phyloP scores from a whole-genome alignment of 495 filamentous ascomycete genomes.

The Penicillium arizonense region DNA sequence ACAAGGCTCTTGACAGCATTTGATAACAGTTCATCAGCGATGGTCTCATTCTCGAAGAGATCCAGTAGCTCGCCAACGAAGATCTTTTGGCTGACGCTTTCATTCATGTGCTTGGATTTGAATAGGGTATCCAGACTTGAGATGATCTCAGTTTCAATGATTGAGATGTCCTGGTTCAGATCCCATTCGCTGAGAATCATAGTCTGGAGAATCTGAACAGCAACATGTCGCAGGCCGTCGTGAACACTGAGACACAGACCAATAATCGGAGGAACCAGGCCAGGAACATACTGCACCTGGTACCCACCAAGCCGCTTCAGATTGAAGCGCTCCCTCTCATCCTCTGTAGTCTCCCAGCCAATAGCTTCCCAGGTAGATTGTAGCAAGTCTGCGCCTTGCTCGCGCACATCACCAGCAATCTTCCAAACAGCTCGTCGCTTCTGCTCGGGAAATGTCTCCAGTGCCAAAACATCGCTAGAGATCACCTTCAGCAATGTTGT shows the following conservation, averaged over 20 bases:
- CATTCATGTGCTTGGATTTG: conserved; percentile 81
- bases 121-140: conserved; percentile 91
- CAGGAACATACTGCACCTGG: conserved; percentile 97
- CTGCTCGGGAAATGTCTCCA: conserved; percentile 97
- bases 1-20: conserved; percentile 75
- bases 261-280: conserved; percentile 85
- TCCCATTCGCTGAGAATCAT: conserved; percentile 99
- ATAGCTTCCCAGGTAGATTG: conserved; percentile 90
- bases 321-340: conserved; percentile 71
- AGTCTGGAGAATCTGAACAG: conserved; percentile 88
- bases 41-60: conserved; percentile 71
- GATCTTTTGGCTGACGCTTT: conserved; percentile 86
- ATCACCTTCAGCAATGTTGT: conserved; percentile 85
- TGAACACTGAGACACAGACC: conserved; percentile 95
- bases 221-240: conserved; percentile 82
- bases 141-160: conserved; percentile 95
- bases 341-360: conserved; percentile 86
- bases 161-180: conserved; percentile 85
- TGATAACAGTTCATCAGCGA: conserved; percentile 71
- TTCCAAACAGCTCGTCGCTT: conserved; percentile 97
- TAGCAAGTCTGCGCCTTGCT: conserved; percentile 83
- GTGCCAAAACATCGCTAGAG: conserved; percentile 78
- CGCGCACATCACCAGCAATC: conserved; percentile 94
- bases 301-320: conserved; percentile 88
- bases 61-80: conserved; percentile 85